phyloP scores from a whole-genome alignment of 805 yeast species.

The Yamadazyma sp. region DNA sequence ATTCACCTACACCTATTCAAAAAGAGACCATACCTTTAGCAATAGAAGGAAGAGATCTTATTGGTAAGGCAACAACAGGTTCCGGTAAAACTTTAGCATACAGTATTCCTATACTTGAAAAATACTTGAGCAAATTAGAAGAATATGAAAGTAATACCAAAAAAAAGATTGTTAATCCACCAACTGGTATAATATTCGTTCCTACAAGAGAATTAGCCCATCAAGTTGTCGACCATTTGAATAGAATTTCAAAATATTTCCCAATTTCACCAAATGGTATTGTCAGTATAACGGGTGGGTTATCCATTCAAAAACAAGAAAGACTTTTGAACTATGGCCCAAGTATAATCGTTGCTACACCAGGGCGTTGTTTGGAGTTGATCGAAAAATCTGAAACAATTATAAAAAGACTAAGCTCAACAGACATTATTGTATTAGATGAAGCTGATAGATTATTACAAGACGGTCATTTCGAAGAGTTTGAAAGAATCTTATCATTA shows the following conservation, averaged over 20 bases:
- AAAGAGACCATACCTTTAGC: conserved; percentile 70
- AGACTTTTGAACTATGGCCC: conserved; percentile 73
- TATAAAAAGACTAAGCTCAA: conserved; percentile 38
- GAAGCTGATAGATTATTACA: conserved; percentile 95
- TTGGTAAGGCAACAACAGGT: conserved; percentile 97
- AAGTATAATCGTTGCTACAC: conserved; percentile 86
- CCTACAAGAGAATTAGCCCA: conserved; percentile 97
- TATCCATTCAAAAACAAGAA: conserved; percentile 90
- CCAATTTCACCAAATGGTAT: conserved; percentile 57
- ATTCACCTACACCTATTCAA: conserved; percentile 83
- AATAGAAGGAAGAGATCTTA: conserved; percentile 69
- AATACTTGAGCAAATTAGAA: conserved; percentile 34
- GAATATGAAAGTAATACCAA: conserved; percentile 14
- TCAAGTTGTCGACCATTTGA: conserved; percentile 83
- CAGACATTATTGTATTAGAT: conserved; percentile 68
- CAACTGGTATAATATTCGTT: conserved; percentile 79
- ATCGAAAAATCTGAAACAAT: conserved; percentile 57
- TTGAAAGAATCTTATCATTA: conserved; percentile 71
- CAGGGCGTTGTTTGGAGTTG: conserved; percentile 88
- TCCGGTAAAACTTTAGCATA: conserved; percentile 97
- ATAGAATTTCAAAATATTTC: conserved; percentile 48
- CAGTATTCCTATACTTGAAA: conserved; percentile 87
- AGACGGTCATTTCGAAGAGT: conserved; percentile 94
- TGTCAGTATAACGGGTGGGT: conserved; percentile 87
- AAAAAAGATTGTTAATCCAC: conserved; percentile 31